Conservation (phyloP, 805 yeast genomes). For the Ogataea minuta region DNA sequence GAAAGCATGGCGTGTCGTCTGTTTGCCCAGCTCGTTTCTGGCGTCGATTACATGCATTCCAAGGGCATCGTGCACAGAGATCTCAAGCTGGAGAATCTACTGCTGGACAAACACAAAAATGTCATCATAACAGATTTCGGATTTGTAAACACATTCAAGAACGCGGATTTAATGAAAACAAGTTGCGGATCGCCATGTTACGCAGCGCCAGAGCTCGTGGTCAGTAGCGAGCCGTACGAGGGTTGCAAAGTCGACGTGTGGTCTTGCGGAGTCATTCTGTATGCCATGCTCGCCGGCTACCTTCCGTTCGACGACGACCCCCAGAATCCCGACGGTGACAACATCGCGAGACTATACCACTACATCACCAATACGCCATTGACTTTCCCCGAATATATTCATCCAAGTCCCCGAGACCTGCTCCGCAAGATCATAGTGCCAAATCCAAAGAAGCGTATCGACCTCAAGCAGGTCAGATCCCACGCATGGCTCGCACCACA, state of each 20-base stretch:
- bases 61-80: slow-evolving; percentile 81
- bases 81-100: slow-evolving; percentile 68
- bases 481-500: slow-evolving; percentile 92
- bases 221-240: slow-evolving; percentile 81
- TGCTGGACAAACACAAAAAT: slow-evolving; percentile 82
- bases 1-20: slow-evolving; percentile 82
- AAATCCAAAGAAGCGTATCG: slow-evolving; percentile 75
- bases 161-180: slow-evolving; percentile 83
- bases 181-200: slow-evolving; percentile 98
- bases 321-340: slow-evolving; percentile 92
- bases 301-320: slow-evolving; percentile 98
- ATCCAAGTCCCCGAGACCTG: slow-evolving; percentile 87
- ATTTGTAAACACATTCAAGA: slow-evolving; percentile 82
- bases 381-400: slow-evolving; percentile 92
- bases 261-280: slow-evolving; percentile 94
- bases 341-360: slow-evolving; percentile 84
- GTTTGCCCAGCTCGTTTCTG: slow-evolving; percentile 90
- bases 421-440: slow-evolving; percentile 80
- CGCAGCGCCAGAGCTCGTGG: slow-evolving; percentile 96
- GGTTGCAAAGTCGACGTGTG: slow-evolving; percentile 95
- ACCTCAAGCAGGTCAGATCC: slow-evolving; percentile 63
- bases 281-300: slow-evolving; percentile 97
- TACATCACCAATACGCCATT: slow-evolving; percentile 89
- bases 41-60: slow-evolving; percentile 85
- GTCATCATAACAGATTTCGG: slow-evolving; percentile 90